Conservation (phyloP, 2,329 filamentous ascomycete species). For the Monosporascus sp. region DNA sequence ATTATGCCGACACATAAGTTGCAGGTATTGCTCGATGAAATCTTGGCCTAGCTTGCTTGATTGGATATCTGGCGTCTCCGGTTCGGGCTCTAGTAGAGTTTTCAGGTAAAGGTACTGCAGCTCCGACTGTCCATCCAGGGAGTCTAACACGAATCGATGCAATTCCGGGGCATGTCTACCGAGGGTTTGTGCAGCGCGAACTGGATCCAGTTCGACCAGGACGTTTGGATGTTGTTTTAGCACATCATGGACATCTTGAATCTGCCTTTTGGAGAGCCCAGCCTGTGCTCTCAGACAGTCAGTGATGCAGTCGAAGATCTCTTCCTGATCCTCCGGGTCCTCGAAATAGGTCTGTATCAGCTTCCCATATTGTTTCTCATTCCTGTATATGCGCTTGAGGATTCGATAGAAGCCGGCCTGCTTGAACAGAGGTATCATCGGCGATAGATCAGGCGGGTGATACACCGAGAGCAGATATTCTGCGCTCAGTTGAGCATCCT, state of each 20-base stretch:
- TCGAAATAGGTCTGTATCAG: slow-evolving; percentile 80
- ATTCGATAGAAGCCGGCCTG: slow-evolving; percentile 85
- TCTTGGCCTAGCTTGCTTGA: slow-evolving; percentile 42
- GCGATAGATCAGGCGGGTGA: slow-evolving; percentile 75
- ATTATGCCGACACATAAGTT: slow-evolving; percentile 85
- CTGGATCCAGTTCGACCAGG: slow-evolving; percentile 62
- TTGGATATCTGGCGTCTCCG: slow-evolving; percentile 28
- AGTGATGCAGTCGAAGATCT: slow-evolving; percentile 73
- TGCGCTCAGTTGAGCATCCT: slow-evolving; percentile 93
- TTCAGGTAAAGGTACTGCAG: slow-evolving; percentile 72
- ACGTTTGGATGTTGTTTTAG: slow-evolving; percentile 61
- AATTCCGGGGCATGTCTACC: slow-evolving; percentile 57
- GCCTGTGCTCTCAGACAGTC: slow-evolving; percentile 66
- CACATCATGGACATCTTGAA: slow-evolving; percentile 63
- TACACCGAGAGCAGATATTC: slow-evolving; percentile 94
- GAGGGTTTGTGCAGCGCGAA: slow-evolving; percentile 60
- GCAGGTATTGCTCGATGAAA: slow-evolving; percentile 79
- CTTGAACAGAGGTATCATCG: slow-evolving; percentile 71
- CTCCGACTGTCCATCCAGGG: slow-evolving; percentile 54
- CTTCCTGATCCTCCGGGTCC: slow-evolving; percentile 69
- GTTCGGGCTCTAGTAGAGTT: slow-evolving; percentile 64
- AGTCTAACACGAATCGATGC: slow-evolving; percentile 60
- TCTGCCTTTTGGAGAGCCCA: slow-evolving; percentile 62
- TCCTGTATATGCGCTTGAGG: slow-evolving; percentile 79
- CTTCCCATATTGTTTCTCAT: slow-evolving; percentile 72